Percentiles rank a stretch among this genome's conserved stretches.
phyloP scores from a whole-genome alignment of 305 asterid species.

The Ajuga reptans region DNA sequence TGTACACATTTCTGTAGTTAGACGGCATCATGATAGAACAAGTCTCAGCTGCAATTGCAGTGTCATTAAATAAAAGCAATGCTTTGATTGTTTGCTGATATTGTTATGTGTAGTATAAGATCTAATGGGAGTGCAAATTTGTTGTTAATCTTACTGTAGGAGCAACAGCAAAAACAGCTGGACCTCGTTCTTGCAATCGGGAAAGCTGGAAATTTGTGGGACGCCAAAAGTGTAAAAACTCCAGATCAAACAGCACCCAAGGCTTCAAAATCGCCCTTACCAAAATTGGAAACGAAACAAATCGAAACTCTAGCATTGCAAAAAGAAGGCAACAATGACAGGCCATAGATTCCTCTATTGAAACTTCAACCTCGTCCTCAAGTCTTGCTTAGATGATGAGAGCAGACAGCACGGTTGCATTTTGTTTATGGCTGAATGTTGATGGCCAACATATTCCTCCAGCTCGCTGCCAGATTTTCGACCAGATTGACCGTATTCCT shows the following conservation, averaged over 20 bases:
- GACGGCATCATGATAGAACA: no score
- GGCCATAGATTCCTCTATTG: constrained; percentile 10
- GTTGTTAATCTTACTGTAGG: constrained; percentile 36
- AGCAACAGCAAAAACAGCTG: constrained; percentile 81
- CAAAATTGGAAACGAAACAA: constrained; percentile 21
- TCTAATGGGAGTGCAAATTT: not conserved
- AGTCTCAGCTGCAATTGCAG: not conserved
- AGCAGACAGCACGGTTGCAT: not conserved
- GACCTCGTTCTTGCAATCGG: constrained; percentile 73
- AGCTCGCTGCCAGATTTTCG: not conserved
- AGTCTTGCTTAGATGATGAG: not conserved
- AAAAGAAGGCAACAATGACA: constrained; percentile 25
- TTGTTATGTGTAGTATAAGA: not conserved
- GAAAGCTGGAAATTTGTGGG: constrained; percentile 58
- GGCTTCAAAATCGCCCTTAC: constrained; percentile 29
- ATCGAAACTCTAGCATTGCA: constrained; percentile 20
- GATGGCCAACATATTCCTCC: not conserved
- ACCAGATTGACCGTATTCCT: not conserved
- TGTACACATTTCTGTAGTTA: no score
- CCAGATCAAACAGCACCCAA: constrained; percentile 24
- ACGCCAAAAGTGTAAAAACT: constrained; percentile 29
- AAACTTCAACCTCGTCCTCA: not conserved
- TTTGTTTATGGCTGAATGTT: not conserved
- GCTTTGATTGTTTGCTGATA: not conserved
- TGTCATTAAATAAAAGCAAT: not conserved